Conservation (phyloP, 2,329 filamentous ascomycete species). For the Aureobasidium sp. region DNA sequence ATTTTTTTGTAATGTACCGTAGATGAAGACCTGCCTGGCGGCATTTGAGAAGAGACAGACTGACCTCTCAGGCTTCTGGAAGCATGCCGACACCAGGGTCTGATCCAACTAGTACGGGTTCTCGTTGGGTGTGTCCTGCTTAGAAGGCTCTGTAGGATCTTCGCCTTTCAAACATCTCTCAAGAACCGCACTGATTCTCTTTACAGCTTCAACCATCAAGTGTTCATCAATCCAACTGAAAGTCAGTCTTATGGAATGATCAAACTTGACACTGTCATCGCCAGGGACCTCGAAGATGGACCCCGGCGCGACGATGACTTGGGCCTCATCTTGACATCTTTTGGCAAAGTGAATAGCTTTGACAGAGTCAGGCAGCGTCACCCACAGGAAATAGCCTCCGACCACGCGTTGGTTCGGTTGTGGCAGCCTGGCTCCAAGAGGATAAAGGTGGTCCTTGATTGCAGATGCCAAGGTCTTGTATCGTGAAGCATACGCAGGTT, state of each 20-base stretch:
- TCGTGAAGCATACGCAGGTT: conserved; percentile 49
- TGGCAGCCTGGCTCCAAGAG: conserved; percentile 52
- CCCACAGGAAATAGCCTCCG: conserved; percentile 84
- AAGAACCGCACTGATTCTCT: conserved; percentile 51
- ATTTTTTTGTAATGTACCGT: conserved; percentile 35
- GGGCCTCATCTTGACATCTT: conserved; percentile 54
- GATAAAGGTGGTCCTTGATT: conserved; percentile 53
- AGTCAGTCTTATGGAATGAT: conserved; percentile 56
- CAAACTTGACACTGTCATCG: conserved; percentile 48
- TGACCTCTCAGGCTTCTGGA: not conserved
- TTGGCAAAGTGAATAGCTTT: conserved; percentile 50
- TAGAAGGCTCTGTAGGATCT: not conserved
- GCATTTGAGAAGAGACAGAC: conserved; percentile 71
- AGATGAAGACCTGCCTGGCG: conserved; percentile 66
- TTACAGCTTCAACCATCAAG: conserved; percentile 59
- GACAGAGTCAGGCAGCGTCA: conserved; percentile 53
- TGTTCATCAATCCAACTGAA: conserved; percentile 67
- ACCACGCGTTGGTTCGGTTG: conserved; percentile 46
- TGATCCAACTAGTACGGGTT: not conserved
- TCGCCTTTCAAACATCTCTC: conserved; percentile 26
- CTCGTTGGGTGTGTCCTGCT: not conserved
- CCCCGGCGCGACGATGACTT: conserved; percentile 62
- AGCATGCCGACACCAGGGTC: not conserved
- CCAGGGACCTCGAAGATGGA: conserved; percentile 57
- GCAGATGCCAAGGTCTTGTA: conserved; percentile 52